Base-by-base conservation (phyloP, 805 yeast species). In the Candida sphagnicola region DNA sequence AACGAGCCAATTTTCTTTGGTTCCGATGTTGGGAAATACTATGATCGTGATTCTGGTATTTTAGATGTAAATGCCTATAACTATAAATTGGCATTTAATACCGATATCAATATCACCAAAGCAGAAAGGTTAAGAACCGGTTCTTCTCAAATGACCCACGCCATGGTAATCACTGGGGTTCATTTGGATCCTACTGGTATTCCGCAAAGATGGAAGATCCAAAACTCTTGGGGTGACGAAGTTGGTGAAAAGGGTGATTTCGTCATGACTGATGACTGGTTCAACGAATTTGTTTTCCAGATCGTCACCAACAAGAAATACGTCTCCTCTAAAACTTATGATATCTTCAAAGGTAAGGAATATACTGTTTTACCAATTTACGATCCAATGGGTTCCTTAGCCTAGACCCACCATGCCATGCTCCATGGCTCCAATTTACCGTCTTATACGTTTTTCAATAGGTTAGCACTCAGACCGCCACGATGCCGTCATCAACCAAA, bases 1-100 rank as follows among this genome's bases (percentile, higher is more conserved):
- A 80, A 85, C 61, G 83, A 83, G 65, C 83, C 95, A 0, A 86
- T 88, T 5, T 88, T 87, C 67, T 88, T 87, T 54, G 95, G 95
- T 10, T 81, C 90, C 13, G 95, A 87, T 59, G 86, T 90, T n/a
- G 93, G 91, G 17, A 81, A 83, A 57, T 87, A 70, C 62, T 75
- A 73, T 74, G 77, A 81, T 57, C 71, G 70, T 40, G 59, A 57
- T 18, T 57, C 78, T 5, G 96, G 96, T 39, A 60, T 85, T 34
- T 81, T 88, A 75, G 95, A 86, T 55, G 62, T 77, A 15, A 72
- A 75, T 29, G 72, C 83, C 15, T 87, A 80, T 77, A 81, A 83
- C 51, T 85, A 78, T 61, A 65, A 75, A 45, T 60, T 80, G 39
- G 71, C 72, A 1, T 72, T 78, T 51, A 80, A 34, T 70, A 78